Evolutionary conservation across 2,329 filamentous ascomycete genomes (phyloP).

Genomic region (Ascocoryne sarcoides): DNA sequence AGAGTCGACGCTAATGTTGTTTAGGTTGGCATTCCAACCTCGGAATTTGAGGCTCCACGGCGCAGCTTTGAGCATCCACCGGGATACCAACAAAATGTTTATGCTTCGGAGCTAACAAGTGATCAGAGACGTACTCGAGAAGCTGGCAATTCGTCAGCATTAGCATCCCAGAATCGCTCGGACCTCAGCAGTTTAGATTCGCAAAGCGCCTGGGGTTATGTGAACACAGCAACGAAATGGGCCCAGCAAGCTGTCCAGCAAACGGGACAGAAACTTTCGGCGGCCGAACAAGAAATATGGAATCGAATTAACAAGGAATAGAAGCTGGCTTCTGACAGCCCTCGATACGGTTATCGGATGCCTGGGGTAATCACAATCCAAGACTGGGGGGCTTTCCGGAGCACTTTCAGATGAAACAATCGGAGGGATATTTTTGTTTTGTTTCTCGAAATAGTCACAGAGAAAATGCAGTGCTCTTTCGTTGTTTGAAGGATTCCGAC

Average conservation of each 20-base stretch:
- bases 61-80: constrained; percentile 27
- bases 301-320: constrained; percentile 47
- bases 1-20: not conserved
- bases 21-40: constrained; percentile 6
- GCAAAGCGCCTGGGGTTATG: constrained; percentile 45
- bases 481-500: too few species aligned
- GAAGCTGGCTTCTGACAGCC: constrained; percentile 5
- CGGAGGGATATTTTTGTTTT: too few species aligned
- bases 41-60: constrained; percentile 9
- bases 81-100: constrained; percentile 48
- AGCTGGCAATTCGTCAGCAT: constrained; percentile 7
- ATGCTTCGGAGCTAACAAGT: constrained; percentile 42
- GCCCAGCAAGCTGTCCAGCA: constrained; percentile 44
- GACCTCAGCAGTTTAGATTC: constrained; percentile 26
- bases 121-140: constrained; percentile 32
- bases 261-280: constrained; percentile 48
- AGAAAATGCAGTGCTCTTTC: too few species aligned
- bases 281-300: constrained; percentile 54
- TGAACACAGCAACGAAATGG: constrained; percentile 48
- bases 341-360: not conserved
- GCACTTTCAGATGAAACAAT: not conserved
- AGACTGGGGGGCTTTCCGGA: not conserved
- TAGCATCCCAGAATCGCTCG: constrained; percentile 3
- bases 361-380: not conserved
- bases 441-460: not conserved